Base-by-base conservation (phyloP, 768 basidiomycete species). In the Suillus weaverae region DNA sequence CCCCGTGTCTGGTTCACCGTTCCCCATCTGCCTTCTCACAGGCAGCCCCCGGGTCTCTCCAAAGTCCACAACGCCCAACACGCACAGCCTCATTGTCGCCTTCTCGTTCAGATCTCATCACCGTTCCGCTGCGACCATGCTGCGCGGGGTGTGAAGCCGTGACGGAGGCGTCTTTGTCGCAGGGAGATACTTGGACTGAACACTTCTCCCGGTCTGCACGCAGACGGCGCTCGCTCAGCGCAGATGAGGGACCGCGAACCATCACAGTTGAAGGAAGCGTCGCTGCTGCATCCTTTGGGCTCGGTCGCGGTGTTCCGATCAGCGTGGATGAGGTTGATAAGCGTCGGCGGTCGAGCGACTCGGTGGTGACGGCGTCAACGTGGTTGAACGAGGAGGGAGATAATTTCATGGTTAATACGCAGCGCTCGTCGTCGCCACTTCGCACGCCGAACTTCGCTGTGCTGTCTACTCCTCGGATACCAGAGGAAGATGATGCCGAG, bases 81-180 rank as follows among this genome's bases (percentile, higher is more conserved):
- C 76, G 69, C 44, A 75, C 64, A 66, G 61, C 68, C 57, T 68
- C 68, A 62, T 70, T 65, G 65, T 74, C 73, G 53, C 79, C 81
- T 35, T 78, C 80, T 56, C 79, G 77, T 22, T 68, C 81, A 18
- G 74, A 81, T 46, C 66, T 75, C 32, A 67, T 80, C 36, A 91
- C 88, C 0, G 75, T 93, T 1, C 91, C 91, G 8, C 78, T 93
- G 18, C 86, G 91, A 50, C 80, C 86, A 14, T 93, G 91, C 74
- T 93, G 91, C 70, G 73, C 81, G 10, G 83, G 86, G 53, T 93
- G 91, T 70, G 81, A 84, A 46, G 72, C 75, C 41, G 81, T 81
- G 64, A 88, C 85, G 3, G 90, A 92, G 51, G 81, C 85, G 62
- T 84, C 81, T 57, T 70, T 85, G 43, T 73, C 79, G 48, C 78